Evolutionary conservation across 345 rosid species (phyloP).

Genomic region (Conringia planisiliqua): DNA sequence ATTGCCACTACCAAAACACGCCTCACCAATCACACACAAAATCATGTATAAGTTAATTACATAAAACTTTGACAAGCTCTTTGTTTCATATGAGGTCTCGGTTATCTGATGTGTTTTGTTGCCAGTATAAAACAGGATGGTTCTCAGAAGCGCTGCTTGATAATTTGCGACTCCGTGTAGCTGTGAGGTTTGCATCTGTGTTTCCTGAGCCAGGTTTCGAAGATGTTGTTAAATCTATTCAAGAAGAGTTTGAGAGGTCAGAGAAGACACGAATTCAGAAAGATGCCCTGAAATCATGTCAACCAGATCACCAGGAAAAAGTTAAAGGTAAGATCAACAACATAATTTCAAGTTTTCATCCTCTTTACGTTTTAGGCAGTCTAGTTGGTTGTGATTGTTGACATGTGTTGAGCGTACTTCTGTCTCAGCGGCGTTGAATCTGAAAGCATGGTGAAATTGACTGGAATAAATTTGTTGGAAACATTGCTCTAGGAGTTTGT

Average conservation of each 20-base stretch:
- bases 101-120: conserved; percentile 17
- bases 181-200: conserved; percentile 71
- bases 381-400: neutral
- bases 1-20: neutral
- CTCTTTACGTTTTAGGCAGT: conserved; percentile 1
- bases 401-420: neutral
- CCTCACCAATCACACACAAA: neutral
- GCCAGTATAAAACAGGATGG: conserved; percentile 88
- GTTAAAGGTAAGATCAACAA: conserved; percentile 41
- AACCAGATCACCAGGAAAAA: conserved; percentile 40
- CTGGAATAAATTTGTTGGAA: neutral
- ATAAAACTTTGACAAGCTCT: neutral
- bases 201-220: conserved; percentile 69
- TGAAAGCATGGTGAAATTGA: neutral
- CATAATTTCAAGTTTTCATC: neutral
- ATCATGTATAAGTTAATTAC: neutral
- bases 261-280: conserved; percentile 50
- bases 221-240: conserved; percentile 60
- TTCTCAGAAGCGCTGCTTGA: conserved; percentile 66
- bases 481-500: neutral
- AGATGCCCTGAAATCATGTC: conserved; percentile 41
- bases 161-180: conserved; percentile 65
- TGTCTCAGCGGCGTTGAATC: neutral
- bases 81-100: neutral
- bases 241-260: conserved; percentile 73